phyloP scores from a whole-genome alignment of 345 rosid genomes.

The Eucalyptus erythrocorys region DNA sequence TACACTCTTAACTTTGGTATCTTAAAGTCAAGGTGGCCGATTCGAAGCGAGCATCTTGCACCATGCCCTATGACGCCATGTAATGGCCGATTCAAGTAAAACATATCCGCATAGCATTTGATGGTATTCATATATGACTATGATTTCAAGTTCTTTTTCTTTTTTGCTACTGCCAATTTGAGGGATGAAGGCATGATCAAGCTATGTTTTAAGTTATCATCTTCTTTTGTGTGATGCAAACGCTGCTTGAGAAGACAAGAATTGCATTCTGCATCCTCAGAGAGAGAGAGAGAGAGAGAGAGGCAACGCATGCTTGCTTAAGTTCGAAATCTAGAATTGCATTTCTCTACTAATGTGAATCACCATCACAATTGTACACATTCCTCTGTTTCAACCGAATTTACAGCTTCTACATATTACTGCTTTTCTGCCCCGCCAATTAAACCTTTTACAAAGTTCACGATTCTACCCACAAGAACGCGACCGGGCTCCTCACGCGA shows the following conservation, averaged over 20 bases:
- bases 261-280: background rate
- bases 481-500: conserved; percentile 70
- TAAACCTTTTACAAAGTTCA: background rate
- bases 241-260: background rate
- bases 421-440: background rate
- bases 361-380: background rate
- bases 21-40: background rate
- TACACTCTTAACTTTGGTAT: background rate
- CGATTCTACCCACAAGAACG: background rate
- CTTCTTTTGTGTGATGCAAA: background rate
- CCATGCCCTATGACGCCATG: background rate
- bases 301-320: background rate
- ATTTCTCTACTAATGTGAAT: background rate
- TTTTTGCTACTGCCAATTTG: background rate
- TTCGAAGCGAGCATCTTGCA: background rate
- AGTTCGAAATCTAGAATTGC: background rate
- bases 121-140: background rate
- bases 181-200: background rate
- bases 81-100: background rate
- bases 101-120: background rate
- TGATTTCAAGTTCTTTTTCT: background rate
- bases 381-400: background rate
- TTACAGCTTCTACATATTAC: background rate
- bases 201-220: background rate
- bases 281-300: background rate